These are phyloP conservation scores for Pontederia paniculata DNA, from an alignment of 176 grass and related monocot genomes.

Conservation along the genomic window DNA sequence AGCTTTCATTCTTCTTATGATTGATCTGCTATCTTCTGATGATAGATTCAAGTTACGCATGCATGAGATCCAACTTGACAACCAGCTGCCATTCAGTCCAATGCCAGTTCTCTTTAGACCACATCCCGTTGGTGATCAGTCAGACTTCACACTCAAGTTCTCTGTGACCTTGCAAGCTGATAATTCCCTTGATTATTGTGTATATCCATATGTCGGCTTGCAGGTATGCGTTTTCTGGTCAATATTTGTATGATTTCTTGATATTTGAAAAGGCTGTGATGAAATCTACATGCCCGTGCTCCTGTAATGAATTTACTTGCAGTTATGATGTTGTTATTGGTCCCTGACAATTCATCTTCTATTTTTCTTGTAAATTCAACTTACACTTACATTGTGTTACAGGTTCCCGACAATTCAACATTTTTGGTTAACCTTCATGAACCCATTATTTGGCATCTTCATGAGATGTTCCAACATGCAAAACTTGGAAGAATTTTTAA, in stretches of 20 bases:
- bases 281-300: not conserved
- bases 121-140: conserved; percentile 56
- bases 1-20: conserved; percentile 13
- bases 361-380: not conserved
- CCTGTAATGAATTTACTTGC: not conserved
- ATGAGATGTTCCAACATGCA: conserved; percentile 85
- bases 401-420: conserved; percentile 72
- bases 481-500: conserved; percentile 57
- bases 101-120: conserved; percentile 93
- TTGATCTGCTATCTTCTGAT: conserved; percentile 18
- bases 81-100: conserved; percentile 82
- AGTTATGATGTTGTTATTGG: conserved; percentile 33
- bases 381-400: conserved; percentile 21
- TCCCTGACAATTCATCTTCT: conserved; percentile 68
- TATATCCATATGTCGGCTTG: conserved; percentile 91
- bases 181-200: conserved; percentile 84
- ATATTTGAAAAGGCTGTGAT: no score
- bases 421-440: conserved; percentile 96
- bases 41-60: conserved; percentile 68
- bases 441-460: conserved; percentile 87
- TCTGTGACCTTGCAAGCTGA: conserved; percentile 80
- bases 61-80: conserved; percentile 85
- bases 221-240: conserved; percentile 38
- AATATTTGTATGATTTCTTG: no score
- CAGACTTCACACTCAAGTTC: conserved; percentile 68